Evolutionary conservation across 1,284 basidiomycete species (phyloP), one percentile per base, ranked within the genome.

Genomic region (Phellopilus nigrolimitatus): DNA sequence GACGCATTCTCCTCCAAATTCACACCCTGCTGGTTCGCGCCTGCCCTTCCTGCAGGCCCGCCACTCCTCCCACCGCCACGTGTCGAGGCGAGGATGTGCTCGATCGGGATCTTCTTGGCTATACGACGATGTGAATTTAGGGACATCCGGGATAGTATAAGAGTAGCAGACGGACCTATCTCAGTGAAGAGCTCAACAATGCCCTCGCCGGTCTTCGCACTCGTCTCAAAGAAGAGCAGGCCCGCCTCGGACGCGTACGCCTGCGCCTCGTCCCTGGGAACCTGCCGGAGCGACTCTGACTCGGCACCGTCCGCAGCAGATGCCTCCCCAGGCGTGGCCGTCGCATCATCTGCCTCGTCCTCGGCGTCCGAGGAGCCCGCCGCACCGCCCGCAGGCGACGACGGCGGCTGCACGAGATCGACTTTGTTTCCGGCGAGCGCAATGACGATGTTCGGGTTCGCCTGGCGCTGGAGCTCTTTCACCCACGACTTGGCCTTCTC

Each of bases 401-500:
- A 60, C 8, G 84, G n/a, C n/a, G n/a, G 71, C 61, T 88, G 83
- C 30, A 97, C 92, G 56, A 98, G 80, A 71, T 98, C 95, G 60
- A 97, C 79, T 71, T 97, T 97, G 79, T 97, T 97, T 36, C 94
- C 94, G 9, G 91, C 91, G 43, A 97, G 83, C 7, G 94, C 94
- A 63, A 99, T 99, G 64, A 99, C 94, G 66, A 99, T 98, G 70
- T 97, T 98, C 31, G 95, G 95, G 69, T 97, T 98, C 33, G 97
- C 95, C 68, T 99, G 95, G 57, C 97, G 84, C 70, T 99, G 97
- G 22, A 99, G 79, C 72, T 99, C 95, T 75, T 98, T 99, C 58
- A 99, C 95, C 95, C 95, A 99, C 30, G 93, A 94, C 75, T 99
- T 99, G 55, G 95, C 95, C 71, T 99, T 99, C 69, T 99, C 97